A percentile compares a stretch with the other conserved stretches of the same genome.
Conservation (phyloP, 1,284 basidiomycete species). For the Cerioporus squamosus region DNA sequence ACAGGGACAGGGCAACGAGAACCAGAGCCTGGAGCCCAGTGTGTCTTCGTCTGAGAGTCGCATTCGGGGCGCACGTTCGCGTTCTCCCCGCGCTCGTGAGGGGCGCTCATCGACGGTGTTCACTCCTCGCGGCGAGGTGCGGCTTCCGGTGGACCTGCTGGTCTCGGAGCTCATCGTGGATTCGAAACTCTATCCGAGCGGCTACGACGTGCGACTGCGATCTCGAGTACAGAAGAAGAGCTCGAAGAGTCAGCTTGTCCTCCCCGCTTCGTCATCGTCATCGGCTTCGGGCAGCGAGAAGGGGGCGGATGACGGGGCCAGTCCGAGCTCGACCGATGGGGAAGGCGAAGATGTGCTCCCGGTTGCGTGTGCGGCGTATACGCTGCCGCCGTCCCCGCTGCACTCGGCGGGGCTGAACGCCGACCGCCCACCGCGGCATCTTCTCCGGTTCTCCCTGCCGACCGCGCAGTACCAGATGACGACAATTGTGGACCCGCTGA, state of each 20-base stretch:
- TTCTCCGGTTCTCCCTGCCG: conserved; percentile 79
- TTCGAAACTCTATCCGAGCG: conserved; percentile 72
- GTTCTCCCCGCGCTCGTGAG: conserved; percentile 37
- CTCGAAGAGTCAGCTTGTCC: conserved; percentile 31
- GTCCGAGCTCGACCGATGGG: background rate
- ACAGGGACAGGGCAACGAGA: background rate
- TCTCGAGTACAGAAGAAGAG: conserved; percentile 46
- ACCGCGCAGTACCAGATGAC: conserved; percentile 80
- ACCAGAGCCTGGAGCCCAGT: conserved; percentile 7
- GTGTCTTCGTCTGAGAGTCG: conserved; percentile 14
- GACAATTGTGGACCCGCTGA: conserved; percentile 80
- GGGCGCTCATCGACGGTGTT: conserved; percentile 54
- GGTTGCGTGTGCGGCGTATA: conserved; percentile 58
- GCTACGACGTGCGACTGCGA: conserved; percentile 62
- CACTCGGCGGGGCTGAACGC: conserved; percentile 73
- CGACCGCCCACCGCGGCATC: conserved; percentile 67
- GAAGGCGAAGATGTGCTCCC: conserved; percentile 45
- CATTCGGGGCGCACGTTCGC: conserved; percentile 22
- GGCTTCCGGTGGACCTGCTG: conserved; percentile 60
- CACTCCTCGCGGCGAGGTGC: conserved; percentile 62
- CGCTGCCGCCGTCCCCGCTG: conserved; percentile 78
- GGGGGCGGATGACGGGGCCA: conserved; percentile 2
- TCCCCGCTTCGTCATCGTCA: conserved; percentile 13
- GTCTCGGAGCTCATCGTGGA: conserved; percentile 78
- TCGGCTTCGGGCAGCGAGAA: background rate